Evolutionary conservation across 768 basidiomycete genomes (phyloP).

Genomic region (Lactifluus hygrophoroides): DNA sequence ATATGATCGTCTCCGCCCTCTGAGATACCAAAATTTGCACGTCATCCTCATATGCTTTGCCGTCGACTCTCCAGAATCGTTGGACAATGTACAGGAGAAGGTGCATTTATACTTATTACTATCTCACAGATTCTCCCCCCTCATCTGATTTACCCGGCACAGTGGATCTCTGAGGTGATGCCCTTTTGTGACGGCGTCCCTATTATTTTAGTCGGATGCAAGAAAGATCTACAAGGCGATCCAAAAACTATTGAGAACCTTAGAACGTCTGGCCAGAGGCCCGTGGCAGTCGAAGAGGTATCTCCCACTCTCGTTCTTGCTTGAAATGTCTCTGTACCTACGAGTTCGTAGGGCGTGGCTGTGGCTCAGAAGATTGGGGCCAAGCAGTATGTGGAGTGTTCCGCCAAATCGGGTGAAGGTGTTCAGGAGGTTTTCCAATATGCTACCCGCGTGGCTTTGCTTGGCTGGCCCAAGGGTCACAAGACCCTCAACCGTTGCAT

Average conservation of each 20-base stretch:
- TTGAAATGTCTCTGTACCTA: not conserved
- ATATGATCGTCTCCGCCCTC: slow-evolving; percentile 87
- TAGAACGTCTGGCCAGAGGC: slow-evolving; percentile 87
- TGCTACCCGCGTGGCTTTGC: no score
- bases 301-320: slow-evolving; percentile 17
- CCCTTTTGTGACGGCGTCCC: no score
- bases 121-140: not conserved
- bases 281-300: slow-evolving; percentile 90
- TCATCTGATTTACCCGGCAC: slow-evolving; percentile 3
- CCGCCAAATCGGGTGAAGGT: slow-evolving; percentile 91
- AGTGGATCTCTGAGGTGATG: slow-evolving; percentile 99
- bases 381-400: slow-evolving; percentile 97
- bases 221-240: no score
- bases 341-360: slow-evolving; percentile 66
- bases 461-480: no score
- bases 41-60: slow-evolving; percentile 99
- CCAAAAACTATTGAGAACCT: slow-evolving; percentile 89
- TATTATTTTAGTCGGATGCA: no score
- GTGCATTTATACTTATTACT: no score
- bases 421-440: no score
- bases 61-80: slow-evolving; percentile 93
- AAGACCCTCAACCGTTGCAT: no score
- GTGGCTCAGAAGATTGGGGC: no score
- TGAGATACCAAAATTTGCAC: slow-evolving; percentile 97
- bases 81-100: no score